phyloP scores from a whole-genome alignment of 352 stramenopile species.

The Globisporangium polare region DNA sequence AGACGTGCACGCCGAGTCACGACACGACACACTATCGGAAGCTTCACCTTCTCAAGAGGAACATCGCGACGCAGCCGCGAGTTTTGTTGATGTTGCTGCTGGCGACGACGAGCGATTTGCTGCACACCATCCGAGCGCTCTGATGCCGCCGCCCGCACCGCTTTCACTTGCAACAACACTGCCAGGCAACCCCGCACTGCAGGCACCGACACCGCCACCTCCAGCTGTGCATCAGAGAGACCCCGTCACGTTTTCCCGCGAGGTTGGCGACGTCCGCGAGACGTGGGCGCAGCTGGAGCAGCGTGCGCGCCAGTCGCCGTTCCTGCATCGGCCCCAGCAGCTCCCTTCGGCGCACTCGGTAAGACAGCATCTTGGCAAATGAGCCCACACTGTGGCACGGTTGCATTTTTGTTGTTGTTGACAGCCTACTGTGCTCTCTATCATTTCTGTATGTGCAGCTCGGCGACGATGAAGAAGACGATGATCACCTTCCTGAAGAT shows the following conservation, averaged over 20 bases:
- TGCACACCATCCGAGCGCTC: background rate
- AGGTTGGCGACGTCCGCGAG: slow-evolving; percentile 39
- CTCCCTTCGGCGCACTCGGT: slow-evolving; percentile 46
- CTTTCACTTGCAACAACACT: background rate
- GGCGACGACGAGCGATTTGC: background rate
- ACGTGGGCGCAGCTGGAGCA: slow-evolving; percentile 65
- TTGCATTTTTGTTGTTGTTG: too few species aligned
- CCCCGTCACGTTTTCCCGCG: slow-evolving; percentile 29
- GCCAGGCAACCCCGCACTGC: background rate
- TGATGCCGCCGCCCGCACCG: background rate
- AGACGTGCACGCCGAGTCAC: too few species aligned
- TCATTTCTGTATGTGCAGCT: slow-evolving; percentile 7
- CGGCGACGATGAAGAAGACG: slow-evolving; percentile 13
- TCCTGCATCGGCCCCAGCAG: slow-evolving; percentile 34
- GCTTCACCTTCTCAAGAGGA: too few species aligned
- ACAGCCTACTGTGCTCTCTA: too few species aligned
- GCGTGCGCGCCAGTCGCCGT: slow-evolving; percentile 39
- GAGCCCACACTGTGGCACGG: background rate
- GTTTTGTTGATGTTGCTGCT: background rate
- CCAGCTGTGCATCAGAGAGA: slow-evolving; percentile 1
- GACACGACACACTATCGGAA: too few species aligned
- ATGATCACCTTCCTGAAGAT: background rate
- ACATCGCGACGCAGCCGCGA: background rate
- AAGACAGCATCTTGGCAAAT: background rate
- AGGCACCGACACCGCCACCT: background rate